A percentile compares a stretch with the other conserved stretches of the same genome.
Evolutionary conservation across 2,329 filamentous ascomycete genomes (phyloP).

Genomic region (Byssoonygena ceratinophila): DNA sequence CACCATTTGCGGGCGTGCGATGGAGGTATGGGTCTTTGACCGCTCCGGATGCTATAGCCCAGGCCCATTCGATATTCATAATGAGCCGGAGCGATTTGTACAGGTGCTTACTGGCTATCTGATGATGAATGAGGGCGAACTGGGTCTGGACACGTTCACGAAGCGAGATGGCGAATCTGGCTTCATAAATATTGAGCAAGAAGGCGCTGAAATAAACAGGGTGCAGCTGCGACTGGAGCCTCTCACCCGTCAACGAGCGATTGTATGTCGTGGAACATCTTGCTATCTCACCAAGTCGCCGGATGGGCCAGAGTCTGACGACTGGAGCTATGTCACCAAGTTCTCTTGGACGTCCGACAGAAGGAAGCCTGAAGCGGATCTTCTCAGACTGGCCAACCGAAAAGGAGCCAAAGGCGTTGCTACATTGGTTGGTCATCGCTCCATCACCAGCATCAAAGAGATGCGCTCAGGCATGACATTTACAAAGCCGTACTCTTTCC

Average conservation of each 20-base stretch:
- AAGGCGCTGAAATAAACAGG: background rate
- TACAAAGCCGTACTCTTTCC: constrained; percentile 17
- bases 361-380: constrained; percentile 21
- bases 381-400: constrained; percentile 21
- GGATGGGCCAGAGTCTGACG: constrained; percentile 6
- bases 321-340: constrained; percentile 23
- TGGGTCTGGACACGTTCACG: constrained; percentile 26
- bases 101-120: constrained; percentile 23
- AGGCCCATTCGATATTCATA: constrained; percentile 24
- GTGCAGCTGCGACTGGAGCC: constrained; percentile 5
- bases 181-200: background rate
- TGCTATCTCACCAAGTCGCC: constrained; percentile 18
- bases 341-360: constrained; percentile 27
- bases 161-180: constrained; percentile 14
- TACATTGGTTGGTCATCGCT: constrained; percentile 20
- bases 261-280: constrained; percentile 22
- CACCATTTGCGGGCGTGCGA: constrained; percentile 19
- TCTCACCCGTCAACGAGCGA: constrained; percentile 14
- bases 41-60: constrained; percentile 27
- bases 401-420: constrained; percentile 24
- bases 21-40: constrained; percentile 30
- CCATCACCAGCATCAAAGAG: constrained; percentile 22
- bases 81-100: constrained; percentile 25
- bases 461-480: constrained; percentile 23
- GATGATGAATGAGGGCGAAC: constrained; percentile 26